Evolutionary conservation across 441 rosid genomes (phyloP).

Genomic region (Isatis lusitanica): DNA sequence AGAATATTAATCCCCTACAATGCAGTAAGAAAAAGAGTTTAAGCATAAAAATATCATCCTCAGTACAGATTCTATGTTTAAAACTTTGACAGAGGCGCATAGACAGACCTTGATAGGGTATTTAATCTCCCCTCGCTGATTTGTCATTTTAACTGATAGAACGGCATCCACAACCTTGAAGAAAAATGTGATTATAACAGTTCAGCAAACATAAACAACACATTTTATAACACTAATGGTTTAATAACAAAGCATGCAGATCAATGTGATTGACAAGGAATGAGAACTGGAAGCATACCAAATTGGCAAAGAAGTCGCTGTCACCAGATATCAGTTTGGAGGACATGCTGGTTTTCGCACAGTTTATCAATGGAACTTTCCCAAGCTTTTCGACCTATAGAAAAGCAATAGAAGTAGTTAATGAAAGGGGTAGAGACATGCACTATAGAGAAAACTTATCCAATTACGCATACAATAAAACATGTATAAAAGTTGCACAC

Average conservation of each 20-base stretch:
- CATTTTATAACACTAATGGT: neutral
- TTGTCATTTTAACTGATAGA: constrained; percentile 83
- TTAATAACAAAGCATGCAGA: neutral
- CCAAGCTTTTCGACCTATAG: constrained; percentile 94
- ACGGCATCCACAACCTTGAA: constrained; percentile 89
- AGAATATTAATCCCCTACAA: constrained; percentile 81
- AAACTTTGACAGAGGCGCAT: constrained; percentile 6
- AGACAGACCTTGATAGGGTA: constrained; percentile 89
- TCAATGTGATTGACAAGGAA: neutral
- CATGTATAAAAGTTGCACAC: neutral
- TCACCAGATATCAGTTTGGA: constrained; percentile 91
- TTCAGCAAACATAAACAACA: neutral
- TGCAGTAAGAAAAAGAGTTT: constrained; percentile 17
- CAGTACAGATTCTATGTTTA: neutral
- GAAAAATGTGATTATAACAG: constrained; percentile 12
- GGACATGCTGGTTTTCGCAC: constrained; percentile 99
- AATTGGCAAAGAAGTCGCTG: constrained; percentile 89
- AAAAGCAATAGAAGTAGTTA: constrained; percentile 5
- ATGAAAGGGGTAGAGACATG: neutral
- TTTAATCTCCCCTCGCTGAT: constrained; percentile 83
- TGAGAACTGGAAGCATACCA: constrained; percentile 51
- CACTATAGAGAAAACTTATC: neutral
- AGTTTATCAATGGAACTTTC: constrained; percentile 81
- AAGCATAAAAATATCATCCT: neutral
- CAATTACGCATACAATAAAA: neutral